These are phyloP conservation scores for Pilaira anomala DNA, from an alignment of 192 early-diverging fungal genomes.

Conservation along the genomic window DNA sequence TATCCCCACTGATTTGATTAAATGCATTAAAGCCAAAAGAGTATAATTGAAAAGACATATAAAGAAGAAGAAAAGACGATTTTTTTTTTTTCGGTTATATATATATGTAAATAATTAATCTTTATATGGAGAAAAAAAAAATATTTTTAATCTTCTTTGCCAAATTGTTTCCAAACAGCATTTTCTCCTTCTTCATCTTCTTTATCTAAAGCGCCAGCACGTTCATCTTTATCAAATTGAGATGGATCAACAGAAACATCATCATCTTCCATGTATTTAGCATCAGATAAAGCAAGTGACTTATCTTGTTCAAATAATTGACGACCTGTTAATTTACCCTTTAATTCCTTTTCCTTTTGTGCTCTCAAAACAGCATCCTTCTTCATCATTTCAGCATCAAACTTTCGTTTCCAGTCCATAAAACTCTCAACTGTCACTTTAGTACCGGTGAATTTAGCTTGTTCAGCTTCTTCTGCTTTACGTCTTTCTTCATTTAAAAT, in stretches of 20 bases:
- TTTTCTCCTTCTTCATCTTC: constrained; percentile 63
- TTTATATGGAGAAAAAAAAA: too few relatives aligned
- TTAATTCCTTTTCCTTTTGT: constrained; percentile 39
- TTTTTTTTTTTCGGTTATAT: too few relatives aligned
- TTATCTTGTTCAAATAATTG: constrained; percentile 92
- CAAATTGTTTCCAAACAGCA: constrained; percentile 45
- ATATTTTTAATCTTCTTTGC: constrained; percentile 19
- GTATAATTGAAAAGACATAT: not conserved
- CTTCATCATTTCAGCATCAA: constrained; percentile 67
- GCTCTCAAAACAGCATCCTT: constrained; percentile 45
- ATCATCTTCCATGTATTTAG: constrained; percentile 76
- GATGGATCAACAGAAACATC: constrained; percentile 83
- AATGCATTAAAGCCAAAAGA: constrained; percentile 17
- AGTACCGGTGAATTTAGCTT: constrained; percentile 76
- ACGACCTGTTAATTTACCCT: constrained; percentile 44
- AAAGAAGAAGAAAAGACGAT: too few relatives aligned
- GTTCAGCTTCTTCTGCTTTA: constrained; percentile 70
- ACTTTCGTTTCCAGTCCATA: constrained; percentile 73
- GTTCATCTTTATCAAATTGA: constrained; percentile 66
- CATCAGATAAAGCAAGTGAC: constrained; percentile 79
- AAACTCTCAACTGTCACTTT: constrained; percentile 78
- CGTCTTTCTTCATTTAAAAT: constrained; percentile 49
- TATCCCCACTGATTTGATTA: not conserved
- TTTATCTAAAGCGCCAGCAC: constrained; percentile 47
- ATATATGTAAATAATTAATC: too few relatives aligned